These are phyloP conservation scores for Saturnispora kantuleensis DNA, from an alignment of 805 yeast species.

Conservation along the genomic window DNA sequence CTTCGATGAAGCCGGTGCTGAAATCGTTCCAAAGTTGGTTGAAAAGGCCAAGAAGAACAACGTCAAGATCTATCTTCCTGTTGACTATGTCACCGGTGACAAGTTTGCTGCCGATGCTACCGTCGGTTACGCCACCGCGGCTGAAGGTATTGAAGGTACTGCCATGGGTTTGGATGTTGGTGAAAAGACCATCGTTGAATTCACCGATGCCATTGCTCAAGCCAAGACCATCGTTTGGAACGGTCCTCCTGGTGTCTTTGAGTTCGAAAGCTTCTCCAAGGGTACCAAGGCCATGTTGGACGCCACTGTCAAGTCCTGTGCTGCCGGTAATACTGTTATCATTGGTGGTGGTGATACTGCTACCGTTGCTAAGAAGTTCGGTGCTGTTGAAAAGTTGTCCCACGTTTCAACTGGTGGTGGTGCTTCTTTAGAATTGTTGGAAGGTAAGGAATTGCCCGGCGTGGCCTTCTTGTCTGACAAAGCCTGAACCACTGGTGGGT, in stretches of 20 bases:
- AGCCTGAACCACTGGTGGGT: constrained; percentile 1
- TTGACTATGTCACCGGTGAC: constrained; percentile 94
- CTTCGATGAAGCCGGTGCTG: constrained; percentile 90
- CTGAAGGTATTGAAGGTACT: constrained; percentile 86
- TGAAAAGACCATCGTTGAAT: constrained; percentile 75
- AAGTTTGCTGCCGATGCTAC: constrained; percentile 86
- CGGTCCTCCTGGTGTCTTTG: constrained; percentile 99
- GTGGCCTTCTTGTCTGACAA: constrained; percentile 85
- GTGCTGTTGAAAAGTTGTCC: constrained; percentile 90
- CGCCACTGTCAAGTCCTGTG: constrained; percentile 79
- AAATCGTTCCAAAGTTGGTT: constrained; percentile 83
- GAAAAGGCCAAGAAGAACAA: constrained; percentile 95
- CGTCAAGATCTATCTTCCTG: constrained; percentile 90
- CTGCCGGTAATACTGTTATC: constrained; percentile 86
- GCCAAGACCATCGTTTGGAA: constrained; percentile 99
- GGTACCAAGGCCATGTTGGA: constrained; percentile 90
- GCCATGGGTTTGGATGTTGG: constrained; percentile 97
- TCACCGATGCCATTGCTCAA: constrained; percentile 71
- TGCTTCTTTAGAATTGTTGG: constrained; percentile 96
- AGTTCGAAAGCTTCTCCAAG: constrained; percentile 81
- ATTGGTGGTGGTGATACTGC: constrained; percentile 99
- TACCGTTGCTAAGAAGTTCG: constrained; percentile 96
- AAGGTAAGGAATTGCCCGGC: constrained; percentile 98
- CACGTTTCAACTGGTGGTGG: constrained; percentile 99
- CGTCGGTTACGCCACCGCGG: constrained; percentile 74